Evolutionary conservation across 305 asterid genomes (phyloP), one percentile per base, ranked within the genome.

Genomic region (Salvia sclarea): DNA sequence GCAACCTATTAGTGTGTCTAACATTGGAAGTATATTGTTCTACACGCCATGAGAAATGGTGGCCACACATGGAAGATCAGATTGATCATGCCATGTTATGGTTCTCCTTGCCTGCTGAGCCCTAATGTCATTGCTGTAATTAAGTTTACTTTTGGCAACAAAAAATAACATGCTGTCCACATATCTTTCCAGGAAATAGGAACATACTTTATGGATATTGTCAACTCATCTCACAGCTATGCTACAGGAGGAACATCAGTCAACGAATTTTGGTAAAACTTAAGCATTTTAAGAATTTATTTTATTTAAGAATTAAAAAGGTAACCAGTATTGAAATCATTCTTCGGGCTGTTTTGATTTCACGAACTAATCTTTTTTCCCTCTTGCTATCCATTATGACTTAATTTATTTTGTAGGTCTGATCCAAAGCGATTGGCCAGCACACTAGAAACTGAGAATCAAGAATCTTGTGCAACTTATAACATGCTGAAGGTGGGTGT

Each of bases 241-340:
- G 99, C 96, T 21, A 94, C 99, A 10, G 99, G 98, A 81, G 99
- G 99, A 68, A 91, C 99, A 62, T 89, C 99, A 43, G 83, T 57
- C 6, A 12, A 72, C 31, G 98, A 94, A 72, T 84, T 82, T 74
- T 94, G 99, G 99, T 91, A 81, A 31, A 56, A 70, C 31, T 43
- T 41, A 58, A 18, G 30, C 49, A 16, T 64, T 72, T 17, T 21
- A 47, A n/a, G 38, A 28, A 18, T 30, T 56, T 18, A 17, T 8
- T 7, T 28, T 68, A 5, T 58, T 61, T 53, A 44, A 16, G 54
- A 30, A 48, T 37, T 35, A 21, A 61, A 57, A 10, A 40, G 54
- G 24, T 45, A 43, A 25, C 53, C 58, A 13, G 44, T 38, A 3
- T 58, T 10, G 7, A 44, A 16, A 45, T 44, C 73, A 52, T 13